Evolutionary conservation across 345 rosid genomes (phyloP).

Genomic region (Hirschfeldia incana): DNA sequence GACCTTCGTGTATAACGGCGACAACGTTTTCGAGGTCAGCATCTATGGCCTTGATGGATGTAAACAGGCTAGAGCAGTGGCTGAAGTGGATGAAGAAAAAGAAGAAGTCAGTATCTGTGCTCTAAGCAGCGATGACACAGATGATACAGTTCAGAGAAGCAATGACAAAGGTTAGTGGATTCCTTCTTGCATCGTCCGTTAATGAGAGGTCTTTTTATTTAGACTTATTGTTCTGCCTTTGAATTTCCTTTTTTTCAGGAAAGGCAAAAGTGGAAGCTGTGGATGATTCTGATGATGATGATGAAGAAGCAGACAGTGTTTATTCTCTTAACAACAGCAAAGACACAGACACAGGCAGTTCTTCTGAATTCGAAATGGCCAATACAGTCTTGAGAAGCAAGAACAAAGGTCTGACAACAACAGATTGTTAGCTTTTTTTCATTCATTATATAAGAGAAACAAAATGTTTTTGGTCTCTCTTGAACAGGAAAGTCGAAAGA

Average conservation of each 20-base stretch:
- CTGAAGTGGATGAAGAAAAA: not conserved
- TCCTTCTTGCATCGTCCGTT: not conserved
- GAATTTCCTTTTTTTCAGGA: not conserved
- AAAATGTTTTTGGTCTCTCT: not conserved
- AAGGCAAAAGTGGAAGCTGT: conserved; percentile 15
- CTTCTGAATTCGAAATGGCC: conserved; percentile 6
- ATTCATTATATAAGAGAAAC: not conserved
- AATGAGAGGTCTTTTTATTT: not conserved
- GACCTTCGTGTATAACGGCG: conserved; percentile 28
- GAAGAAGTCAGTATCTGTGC: not conserved
- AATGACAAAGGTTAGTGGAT: conserved; percentile 6
- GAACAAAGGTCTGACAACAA: conserved; percentile 9
- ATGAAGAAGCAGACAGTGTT: conserved; percentile 1
- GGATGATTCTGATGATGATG: conserved; percentile 1
- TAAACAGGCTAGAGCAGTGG: conserved; percentile 3
- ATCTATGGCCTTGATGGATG: conserved; percentile 8
- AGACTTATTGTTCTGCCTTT: not conserved
- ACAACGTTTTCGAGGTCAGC: conserved; percentile 25
- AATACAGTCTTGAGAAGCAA: not conserved
- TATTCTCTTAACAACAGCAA: not conserved
- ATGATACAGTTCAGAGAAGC: not conserved
- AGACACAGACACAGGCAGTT: not conserved
- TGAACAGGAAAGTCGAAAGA: conserved; percentile 26
- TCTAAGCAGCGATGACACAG: conserved; percentile 14
- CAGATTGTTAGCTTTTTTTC: not conserved